Base-by-base conservation (phyloP, 164 flowering plant species). In the Echeveria elegans region DNA sequence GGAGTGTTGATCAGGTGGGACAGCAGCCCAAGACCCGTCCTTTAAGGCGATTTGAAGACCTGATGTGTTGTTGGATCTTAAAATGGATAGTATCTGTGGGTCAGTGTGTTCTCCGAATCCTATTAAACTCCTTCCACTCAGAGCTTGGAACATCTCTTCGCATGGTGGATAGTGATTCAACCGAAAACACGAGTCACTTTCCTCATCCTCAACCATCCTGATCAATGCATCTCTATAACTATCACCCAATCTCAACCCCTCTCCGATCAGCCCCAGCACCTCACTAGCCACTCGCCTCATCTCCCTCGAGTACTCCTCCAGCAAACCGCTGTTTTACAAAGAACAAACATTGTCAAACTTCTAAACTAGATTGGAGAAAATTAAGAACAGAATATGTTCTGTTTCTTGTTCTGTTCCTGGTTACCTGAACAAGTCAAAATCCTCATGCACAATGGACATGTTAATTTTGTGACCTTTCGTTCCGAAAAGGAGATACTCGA, bases 131-230 rank as follows among this genome's bases (percentile, higher is more conserved):
- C 71, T 38, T 31, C 75, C 71, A 16, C 26, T 72, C 29, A 67
- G 24, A 26, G 43, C 69, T 34, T 64, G 75, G 26, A 59, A 29
- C 26, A 50, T 24, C 63, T 69, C 60, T 11, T 72, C 70, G 50
- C 73, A 73, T 18, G 72, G 65, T 6, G 73, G 76, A 28, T 73
- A 73, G 69, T 73, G 72, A 59, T 73, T 73, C 62, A 73, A 36
- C 64, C 76, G 26, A 37, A 74, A 70, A 56, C 36, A 23, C 0
- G 71, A 74, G 61, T 74, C 76, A 64, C 76, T 74, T 31, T 66
- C 43, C 61, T 67, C 73, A 53, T 70, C 73, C 31, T 64, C 47
- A 28, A 74, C 34, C 8, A 74, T 62, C 62, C 58, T 67, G 64
- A 70, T 74, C 18, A 70, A 21, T 62, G 26, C 65, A 59, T 58